Evolutionary conservation across 1,284 basidiomycete species (phyloP).

Genomic region (Sporisorium sorghi): DNA sequence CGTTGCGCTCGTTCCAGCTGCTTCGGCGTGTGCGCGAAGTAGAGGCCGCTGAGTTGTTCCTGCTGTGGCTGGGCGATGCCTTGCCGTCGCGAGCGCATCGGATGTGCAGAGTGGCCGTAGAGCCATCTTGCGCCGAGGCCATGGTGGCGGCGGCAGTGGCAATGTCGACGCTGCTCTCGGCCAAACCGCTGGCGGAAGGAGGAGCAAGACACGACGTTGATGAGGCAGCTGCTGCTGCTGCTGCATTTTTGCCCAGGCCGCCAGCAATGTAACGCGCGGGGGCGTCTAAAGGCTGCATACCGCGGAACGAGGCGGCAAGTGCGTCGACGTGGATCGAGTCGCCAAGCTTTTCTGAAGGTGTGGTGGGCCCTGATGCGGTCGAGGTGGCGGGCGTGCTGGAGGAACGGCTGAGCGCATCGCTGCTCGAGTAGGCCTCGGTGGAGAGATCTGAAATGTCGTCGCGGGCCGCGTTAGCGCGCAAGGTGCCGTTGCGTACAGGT

Average conservation of each 20-base stretch:
- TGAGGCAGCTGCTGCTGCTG: conserved; percentile 22
- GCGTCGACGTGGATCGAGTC: conserved; percentile 58
- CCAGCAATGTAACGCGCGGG: conserved; percentile 21
- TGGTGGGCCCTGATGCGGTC: conserved; percentile 46
- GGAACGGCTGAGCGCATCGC: conserved; percentile 40
- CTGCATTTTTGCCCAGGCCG: conserved; percentile 34
- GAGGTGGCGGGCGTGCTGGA: conserved; percentile 56
- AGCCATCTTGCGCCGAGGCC: conserved; percentile 35
- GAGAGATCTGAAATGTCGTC: conserved; percentile 48
- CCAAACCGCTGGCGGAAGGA: conserved; percentile 31
- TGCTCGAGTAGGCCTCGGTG: conserved; percentile 41
- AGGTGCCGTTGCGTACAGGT: conserved; percentile 32
- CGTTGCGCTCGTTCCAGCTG: conserved; percentile 74
- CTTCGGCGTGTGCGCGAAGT: conserved; percentile 49
- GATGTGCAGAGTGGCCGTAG: conserved; percentile 42
- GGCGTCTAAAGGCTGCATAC: conserved; percentile 46
- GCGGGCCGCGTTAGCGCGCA: conserved; percentile 22
- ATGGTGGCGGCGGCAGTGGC: conserved; percentile 47
- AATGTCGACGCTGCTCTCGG: conserved; percentile 36
- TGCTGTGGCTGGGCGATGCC: conserved; percentile 42
- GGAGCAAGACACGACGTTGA: conserved; percentile 33
- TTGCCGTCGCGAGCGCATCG: conserved; percentile 49
- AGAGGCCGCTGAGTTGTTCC: conserved; percentile 28
- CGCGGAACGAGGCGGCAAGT: conserved; percentile 49
- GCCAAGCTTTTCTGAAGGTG: conserved; percentile 42